These are phyloP conservation scores for Wolfiporia cocos DNA, from an alignment of 1,284 basidiomycete species.

Conservation along the genomic window DNA sequence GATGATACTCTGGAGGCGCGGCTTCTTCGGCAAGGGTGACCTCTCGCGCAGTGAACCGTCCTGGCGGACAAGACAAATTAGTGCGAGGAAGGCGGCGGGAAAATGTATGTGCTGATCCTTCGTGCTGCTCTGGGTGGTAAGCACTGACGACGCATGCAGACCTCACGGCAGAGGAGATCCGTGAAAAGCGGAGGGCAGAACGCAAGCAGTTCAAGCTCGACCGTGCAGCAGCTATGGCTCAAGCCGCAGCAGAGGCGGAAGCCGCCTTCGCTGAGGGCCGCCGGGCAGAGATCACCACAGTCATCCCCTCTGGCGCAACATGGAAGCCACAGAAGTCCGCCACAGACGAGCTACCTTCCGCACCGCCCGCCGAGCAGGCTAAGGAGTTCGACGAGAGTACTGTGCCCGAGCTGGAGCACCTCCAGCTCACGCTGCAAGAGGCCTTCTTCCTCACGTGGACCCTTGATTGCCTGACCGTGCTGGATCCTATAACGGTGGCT, in stretches of 20 bases:
- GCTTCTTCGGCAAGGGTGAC: conserved; percentile 97
- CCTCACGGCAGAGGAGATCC: conserved; percentile 82
- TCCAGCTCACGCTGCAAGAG: conserved; percentile 89
- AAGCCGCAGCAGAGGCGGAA: conserved; percentile 70
- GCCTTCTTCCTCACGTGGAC: conserved; percentile 89
- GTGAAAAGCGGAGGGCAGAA: conserved; percentile 78
- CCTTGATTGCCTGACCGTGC: conserved; percentile 78
- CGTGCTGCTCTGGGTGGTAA: neutral
- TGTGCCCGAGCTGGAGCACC: conserved; percentile 78
- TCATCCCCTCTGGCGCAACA: conserved; percentile 72
- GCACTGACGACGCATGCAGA: conserved; percentile 30
- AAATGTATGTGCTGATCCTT: conserved; percentile 39
- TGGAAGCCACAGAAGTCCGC: conserved; percentile 47
- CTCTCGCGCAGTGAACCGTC: conserved; percentile 92
- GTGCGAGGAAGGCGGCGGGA: conserved; percentile 47
- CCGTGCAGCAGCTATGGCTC: conserved; percentile 73
- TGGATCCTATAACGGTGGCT: conserved; percentile 56
- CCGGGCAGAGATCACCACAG: conserved; percentile 25
- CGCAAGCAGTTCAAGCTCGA: conserved; percentile 90
- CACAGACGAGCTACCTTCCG: conserved; percentile 2
- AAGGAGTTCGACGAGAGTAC: conserved; percentile 39
- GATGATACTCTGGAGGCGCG: conserved; percentile 77
- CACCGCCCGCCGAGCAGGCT: conserved; percentile 21
- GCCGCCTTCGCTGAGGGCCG: conserved; percentile 65
- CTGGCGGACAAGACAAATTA: conserved; percentile 78